phyloP scores from a whole-genome alignment of 306 rosid species.

The Quercus aquifolioides region DNA sequence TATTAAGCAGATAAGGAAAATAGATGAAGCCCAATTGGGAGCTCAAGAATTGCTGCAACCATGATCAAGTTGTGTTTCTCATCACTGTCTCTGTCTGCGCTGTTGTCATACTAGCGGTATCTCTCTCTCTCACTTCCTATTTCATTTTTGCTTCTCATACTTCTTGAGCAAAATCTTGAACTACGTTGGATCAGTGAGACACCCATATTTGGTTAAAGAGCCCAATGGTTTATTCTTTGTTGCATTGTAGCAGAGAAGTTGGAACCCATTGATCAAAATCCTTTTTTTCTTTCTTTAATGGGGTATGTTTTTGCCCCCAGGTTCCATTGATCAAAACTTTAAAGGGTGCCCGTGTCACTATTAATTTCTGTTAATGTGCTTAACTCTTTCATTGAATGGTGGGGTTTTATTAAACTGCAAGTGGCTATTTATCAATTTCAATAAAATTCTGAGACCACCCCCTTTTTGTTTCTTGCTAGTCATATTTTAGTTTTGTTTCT shows the following conservation, averaged over 20 bases:
- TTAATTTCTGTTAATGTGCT: not conserved
- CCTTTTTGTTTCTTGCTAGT: not conserved
- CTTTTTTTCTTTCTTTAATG: not conserved
- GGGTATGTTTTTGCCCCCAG: not conserved
- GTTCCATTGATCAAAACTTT: not conserved
- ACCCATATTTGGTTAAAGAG: not conserved
- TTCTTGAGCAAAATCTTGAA: not conserved
- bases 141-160: not conserved
- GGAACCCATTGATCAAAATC: not conserved
- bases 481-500: not conserved
- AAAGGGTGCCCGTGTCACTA: not conserved
- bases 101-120: constrained; percentile 59
- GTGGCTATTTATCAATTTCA: not conserved
- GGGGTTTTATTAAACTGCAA: not conserved
- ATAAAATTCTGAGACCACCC: not conserved
- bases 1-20: not conserved
- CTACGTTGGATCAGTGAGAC: constrained; percentile 16
- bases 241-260: not conserved
- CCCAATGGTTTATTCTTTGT: not conserved
- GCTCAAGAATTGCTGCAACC: constrained; percentile 62
- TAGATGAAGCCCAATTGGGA: constrained; percentile 62
- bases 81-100: constrained; percentile 49
- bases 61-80: constrained; percentile 57
- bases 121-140: not conserved
- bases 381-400: not conserved